Percentiles rank a stretch among this genome's conserved stretches.
These are phyloP conservation scores for Backusella westeae DNA, from an alignment of 192 early-diverging fungal genomes.

Conservation along the genomic window DNA sequence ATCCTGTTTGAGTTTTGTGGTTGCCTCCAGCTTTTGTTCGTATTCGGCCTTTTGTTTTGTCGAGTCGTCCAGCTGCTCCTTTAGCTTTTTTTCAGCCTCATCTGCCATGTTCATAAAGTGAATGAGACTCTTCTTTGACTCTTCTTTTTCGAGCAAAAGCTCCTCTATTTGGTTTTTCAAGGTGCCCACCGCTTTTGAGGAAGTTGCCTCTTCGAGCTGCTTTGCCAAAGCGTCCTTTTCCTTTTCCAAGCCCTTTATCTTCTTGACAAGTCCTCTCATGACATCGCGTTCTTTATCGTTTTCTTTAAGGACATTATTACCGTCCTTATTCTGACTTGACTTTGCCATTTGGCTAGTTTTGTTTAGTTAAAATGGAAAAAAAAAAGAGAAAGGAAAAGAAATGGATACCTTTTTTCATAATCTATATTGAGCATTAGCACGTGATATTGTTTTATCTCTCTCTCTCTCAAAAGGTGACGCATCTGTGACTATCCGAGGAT, in stretches of 20 bases:
- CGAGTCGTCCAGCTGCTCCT: conserved; percentile 16
- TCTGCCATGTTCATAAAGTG: conserved; percentile 27
- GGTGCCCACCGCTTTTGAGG: background rate
- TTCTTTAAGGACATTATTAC: background rate
- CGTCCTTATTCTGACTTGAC: background rate
- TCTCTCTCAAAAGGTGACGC: no score
- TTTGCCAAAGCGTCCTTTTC: conserved; percentile 17
- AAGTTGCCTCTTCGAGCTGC: conserved; percentile 17
- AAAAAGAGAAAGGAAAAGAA: background rate
- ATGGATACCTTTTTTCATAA: background rate
- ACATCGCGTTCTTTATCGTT: conserved; percentile 33
- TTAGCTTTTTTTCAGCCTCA: conserved; percentile 23
- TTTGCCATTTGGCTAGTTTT: background rate
- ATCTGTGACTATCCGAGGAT: no score
- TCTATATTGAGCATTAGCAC: background rate
- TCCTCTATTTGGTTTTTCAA: conserved; percentile 34
- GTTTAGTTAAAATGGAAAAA: background rate
- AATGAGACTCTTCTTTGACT: conserved; percentile 28
- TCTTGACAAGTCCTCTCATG: conserved; percentile 32
- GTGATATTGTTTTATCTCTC: background rate
- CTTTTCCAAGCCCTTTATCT: conserved; percentile 25
- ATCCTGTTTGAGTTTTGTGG: conserved; percentile 4
- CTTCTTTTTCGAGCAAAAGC: conserved; percentile 31
- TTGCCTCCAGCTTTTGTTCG: conserved; percentile 13
- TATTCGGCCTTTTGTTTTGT: conserved; percentile 27